Percentiles rank a stretch among this genome's conserved stretches.
Conservation (phyloP, 257 asterid genomes). For the Mitragyna speciosa region DNA sequence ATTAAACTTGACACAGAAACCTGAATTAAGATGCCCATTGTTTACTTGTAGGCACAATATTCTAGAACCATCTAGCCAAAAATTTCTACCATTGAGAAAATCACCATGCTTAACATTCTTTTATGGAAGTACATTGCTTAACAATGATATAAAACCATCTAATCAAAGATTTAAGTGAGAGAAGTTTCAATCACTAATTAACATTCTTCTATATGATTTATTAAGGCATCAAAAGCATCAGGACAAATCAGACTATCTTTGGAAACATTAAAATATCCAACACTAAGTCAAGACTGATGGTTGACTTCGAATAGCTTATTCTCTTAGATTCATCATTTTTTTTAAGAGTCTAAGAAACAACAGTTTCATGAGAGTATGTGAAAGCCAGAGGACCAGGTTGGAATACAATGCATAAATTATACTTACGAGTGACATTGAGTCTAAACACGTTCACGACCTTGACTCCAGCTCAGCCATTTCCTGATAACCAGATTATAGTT, state of each 20-base stretch:
- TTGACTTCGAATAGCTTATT: not conserved
- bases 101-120: no score
- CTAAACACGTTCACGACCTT: conserved; percentile 79
- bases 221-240: no score
- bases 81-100: no score
- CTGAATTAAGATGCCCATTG: not conserved
- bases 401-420: conserved; percentile 9
- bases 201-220: no score
- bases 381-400: not conserved
- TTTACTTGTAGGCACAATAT: not conserved
- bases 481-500: conserved; percentile 41
- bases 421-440: conserved; percentile 86
- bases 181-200: no score
- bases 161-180: no score
- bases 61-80: not conserved
- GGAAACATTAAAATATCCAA: not conserved
- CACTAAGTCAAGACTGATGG: not conserved
- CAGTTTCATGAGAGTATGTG: not conserved
- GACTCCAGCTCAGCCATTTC: conserved; percentile 91
- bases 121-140: no score
- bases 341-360: not conserved
- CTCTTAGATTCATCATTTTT: not conserved
- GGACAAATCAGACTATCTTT: no score
- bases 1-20: conserved; percentile 1
- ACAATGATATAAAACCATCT: no score